Conservation (phyloP, 2,329 filamentous ascomycete species). For the Penicillium sp. region DNA sequence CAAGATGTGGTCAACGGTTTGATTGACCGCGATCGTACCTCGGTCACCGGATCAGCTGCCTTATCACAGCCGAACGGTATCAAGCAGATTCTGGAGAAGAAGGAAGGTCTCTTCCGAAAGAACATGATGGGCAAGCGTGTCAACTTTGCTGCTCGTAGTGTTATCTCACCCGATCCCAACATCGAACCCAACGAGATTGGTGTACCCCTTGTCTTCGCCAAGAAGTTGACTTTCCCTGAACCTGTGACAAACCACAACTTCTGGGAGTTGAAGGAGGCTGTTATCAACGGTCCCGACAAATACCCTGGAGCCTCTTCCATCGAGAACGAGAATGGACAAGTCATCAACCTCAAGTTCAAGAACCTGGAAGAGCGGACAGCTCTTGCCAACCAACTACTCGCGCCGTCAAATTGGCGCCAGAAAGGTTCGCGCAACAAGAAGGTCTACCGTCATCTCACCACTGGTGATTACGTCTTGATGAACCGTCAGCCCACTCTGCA, state of each 20-base stretch:
- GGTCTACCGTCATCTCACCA: slow-evolving; percentile 88
- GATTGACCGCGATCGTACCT: slow-evolving; percentile 81
- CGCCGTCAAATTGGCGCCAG: slow-evolving; percentile 65
- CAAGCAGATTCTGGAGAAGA: slow-evolving; percentile 96
- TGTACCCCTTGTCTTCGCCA: slow-evolving; percentile 94
- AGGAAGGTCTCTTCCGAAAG: slow-evolving; percentile 94
- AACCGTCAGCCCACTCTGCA: slow-evolving; percentile 96
- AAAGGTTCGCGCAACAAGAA: slow-evolving; percentile 83
- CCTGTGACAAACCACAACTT: slow-evolving; percentile 97
- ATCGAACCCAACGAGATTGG: slow-evolving; percentile 99
- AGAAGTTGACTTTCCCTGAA: slow-evolving; percentile 90
- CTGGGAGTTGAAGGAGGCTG: slow-evolving; percentile 86
- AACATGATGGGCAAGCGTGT: slow-evolving; percentile 99
- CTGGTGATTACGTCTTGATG: slow-evolving; percentile 96
- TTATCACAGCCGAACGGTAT: slow-evolving; percentile 82
- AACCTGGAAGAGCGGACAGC: slow-evolving; percentile 78
- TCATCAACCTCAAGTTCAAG: slow-evolving; percentile 79
- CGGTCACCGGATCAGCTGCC: slow-evolving; percentile 66
- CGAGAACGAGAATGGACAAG: slow-evolving; percentile 88
- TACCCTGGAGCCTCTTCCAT: slow-evolving; percentile 93
- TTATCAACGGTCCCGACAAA: slow-evolving; percentile 85
- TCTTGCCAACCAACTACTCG: slow-evolving; percentile 83
- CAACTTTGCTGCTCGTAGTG: slow-evolving; percentile 92
- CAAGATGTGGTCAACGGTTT: slow-evolving; percentile 89
- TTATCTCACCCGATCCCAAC: slow-evolving; percentile 96